A percentile compares a stretch with the other conserved stretches of the same genome.
phyloP scores from a whole-genome alignment of 805 yeast genomes.

The Debaryomyces hansenii region DNA sequence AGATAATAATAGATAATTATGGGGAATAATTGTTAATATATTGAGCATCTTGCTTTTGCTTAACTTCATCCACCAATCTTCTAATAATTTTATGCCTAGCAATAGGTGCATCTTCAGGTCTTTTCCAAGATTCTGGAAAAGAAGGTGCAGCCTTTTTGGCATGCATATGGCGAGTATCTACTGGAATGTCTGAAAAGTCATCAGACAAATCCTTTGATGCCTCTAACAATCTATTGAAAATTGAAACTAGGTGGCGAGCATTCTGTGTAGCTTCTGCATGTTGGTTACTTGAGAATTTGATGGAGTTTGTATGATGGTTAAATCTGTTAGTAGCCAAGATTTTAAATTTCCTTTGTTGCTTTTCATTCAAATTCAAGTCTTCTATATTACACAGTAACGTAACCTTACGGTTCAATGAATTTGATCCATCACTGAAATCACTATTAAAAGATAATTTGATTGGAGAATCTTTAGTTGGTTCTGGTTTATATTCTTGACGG shows the following conservation, averaged over 20 bases:
- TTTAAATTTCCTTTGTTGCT: constrained; percentile 70
- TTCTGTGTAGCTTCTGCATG: constrained; percentile 84
- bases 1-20: constrained; percentile 9
- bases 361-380: constrained; percentile 52
- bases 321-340: constrained; percentile 79
- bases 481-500: constrained; percentile 65
- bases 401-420: constrained; percentile 66
- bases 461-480: constrained; percentile 45
- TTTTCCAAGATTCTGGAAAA: constrained; percentile 80
- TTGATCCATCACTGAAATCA: constrained; percentile 74
- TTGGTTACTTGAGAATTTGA: constrained; percentile 64
- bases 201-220: constrained; percentile 68
- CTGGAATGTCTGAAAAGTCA: constrained; percentile 73
- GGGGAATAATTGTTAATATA: constrained; percentile 27
- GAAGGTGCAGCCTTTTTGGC: constrained; percentile 34
- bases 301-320: constrained; percentile 55
- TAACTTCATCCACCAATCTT: constrained; percentile 32
- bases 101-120: constrained; percentile 66
- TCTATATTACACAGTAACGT: constrained; percentile 52
- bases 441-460: constrained; percentile 65
- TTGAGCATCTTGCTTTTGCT: constrained; percentile 30
- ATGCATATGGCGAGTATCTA: constrained; percentile 73
- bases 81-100: constrained; percentile 35
- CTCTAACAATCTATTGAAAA: constrained; percentile 56
- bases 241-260: constrained; percentile 67